Conservation (phyloP, 2,329 filamentous ascomycete genomes). For the Beauveria australis region DNA sequence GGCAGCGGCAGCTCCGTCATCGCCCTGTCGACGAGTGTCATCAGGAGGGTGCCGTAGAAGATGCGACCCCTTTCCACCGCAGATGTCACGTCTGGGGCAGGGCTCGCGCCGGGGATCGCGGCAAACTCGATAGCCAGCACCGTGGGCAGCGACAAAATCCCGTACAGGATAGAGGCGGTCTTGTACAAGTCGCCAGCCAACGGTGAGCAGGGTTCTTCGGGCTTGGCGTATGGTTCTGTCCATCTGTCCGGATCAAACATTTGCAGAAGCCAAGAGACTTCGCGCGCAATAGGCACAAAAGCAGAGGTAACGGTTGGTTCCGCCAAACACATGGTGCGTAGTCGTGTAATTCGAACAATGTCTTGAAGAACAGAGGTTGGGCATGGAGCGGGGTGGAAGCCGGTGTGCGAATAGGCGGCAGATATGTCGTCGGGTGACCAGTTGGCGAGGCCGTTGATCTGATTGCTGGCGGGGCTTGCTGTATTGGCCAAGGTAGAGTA, state of each 20-base stretch:
- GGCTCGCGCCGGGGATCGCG: neutral
- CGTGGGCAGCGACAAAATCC: neutral
- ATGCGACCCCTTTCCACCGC: neutral
- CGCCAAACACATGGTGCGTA: neutral
- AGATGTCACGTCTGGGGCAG: neutral
- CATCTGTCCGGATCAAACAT: neutral
- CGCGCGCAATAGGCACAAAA: slow-evolving; percentile 1
- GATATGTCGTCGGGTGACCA: slow-evolving; percentile 4
- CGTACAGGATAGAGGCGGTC: neutral
- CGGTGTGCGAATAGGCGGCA: slow-evolving; percentile 7
- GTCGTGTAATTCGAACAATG: slow-evolving; percentile 6
- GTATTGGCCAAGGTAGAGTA: slow-evolving; percentile 7
- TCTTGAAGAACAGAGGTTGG: slow-evolving; percentile 6
- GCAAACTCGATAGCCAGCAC: slow-evolving; percentile 4
- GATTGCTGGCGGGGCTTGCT: slow-evolving; percentile 1
- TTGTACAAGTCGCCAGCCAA: slow-evolving; percentile 6
- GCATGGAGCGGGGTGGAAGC: slow-evolving; percentile 4
- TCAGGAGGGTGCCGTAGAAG: neutral
- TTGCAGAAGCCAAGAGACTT: neutral
- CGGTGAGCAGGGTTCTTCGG: slow-evolving; percentile 1
- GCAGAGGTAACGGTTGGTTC: slow-evolving; percentile 1
- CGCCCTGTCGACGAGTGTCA: neutral
- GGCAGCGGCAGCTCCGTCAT: neutral
- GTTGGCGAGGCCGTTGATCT: slow-evolving; percentile 1
- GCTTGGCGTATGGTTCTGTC: slow-evolving; percentile 4